phyloP scores from a whole-genome alignment of 148 eudicot genomes.

The Silene latifolia region DNA sequence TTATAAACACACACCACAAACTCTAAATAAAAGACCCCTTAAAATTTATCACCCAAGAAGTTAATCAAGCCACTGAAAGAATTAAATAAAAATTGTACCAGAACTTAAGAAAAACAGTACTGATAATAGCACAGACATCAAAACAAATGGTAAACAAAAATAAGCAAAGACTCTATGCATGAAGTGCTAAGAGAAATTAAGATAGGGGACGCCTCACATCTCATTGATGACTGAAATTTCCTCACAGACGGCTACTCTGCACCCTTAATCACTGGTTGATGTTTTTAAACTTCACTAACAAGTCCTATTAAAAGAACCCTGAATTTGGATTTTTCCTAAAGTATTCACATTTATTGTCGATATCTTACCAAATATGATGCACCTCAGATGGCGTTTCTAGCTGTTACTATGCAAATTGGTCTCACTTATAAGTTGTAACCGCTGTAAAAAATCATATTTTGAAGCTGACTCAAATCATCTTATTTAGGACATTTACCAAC shows the following conservation, averaged over 20 bases:
- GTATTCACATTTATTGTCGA: not conserved
- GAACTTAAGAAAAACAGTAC: not conserved
- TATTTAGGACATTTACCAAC: too few relatives aligned
- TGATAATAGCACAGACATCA: not conserved
- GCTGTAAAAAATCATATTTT: too few relatives aligned
- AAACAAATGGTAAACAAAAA: not conserved
- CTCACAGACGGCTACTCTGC: not conserved
- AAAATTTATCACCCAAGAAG: not conserved
- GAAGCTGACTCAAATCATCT: too few relatives aligned
- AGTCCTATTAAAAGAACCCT: conserved; percentile 2
- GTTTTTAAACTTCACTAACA: not conserved
- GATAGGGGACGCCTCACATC: not conserved
- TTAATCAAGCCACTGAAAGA: not conserved
- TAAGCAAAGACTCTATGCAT: not conserved
- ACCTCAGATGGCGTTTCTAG: not conserved
- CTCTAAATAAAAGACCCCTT: not conserved
- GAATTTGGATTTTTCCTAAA: not conserved
- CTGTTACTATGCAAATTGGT: not conserved
- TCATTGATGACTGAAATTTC: not conserved
- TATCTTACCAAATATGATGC: not conserved
- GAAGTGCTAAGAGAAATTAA: not conserved
- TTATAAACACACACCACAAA: not conserved
- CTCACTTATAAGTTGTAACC: not conserved
- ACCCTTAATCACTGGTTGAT: conserved; percentile 1
- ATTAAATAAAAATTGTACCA: not conserved